A percentile compares a stretch with the other conserved stretches of the same genome.
Evolutionary conservation across 2,329 filamentous ascomycete species (phyloP).

Genomic region (Fusarium xyrophilum): DNA sequence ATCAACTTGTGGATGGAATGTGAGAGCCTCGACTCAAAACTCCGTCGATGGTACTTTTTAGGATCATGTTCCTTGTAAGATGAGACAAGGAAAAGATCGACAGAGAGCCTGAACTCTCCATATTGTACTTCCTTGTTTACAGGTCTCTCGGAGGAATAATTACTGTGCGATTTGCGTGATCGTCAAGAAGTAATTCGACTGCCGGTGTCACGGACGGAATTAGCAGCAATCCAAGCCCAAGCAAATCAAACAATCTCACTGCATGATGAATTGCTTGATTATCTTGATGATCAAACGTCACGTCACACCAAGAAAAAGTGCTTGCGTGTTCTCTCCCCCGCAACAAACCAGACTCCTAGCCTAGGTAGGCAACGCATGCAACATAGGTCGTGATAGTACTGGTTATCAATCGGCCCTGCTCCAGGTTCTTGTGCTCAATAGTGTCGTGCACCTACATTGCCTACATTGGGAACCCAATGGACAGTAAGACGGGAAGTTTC

Average conservation of each 20-base stretch:
- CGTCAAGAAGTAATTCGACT: slow-evolving; percentile 11
- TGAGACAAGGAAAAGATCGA: slow-evolving; percentile 14
- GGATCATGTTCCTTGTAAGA: neutral
- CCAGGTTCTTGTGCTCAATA: slow-evolving; percentile 12
- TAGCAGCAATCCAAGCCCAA: neutral
- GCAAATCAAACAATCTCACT: neutral
- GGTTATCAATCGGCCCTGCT: slow-evolving; percentile 30
- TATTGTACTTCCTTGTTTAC: neutral
- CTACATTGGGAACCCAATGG: slow-evolving; percentile 14
- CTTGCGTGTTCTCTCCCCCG: slow-evolving; percentile 10
- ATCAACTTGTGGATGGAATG: slow-evolving; percentile 2
- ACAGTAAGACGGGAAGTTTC: slow-evolving; percentile 29
- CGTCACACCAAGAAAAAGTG: neutral
- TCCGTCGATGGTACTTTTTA: neutral
- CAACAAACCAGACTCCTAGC: neutral
- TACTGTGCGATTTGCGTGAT: slow-evolving; percentile 23
- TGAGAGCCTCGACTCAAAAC: neutral
- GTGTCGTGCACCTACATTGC: slow-evolving; percentile 9
- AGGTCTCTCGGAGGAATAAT: slow-evolving; percentile 17
- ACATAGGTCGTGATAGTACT: slow-evolving; percentile 3
- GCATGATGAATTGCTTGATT: slow-evolving; percentile 10
- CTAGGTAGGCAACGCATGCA: neutral
- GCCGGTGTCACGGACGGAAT: slow-evolving; percentile 11
- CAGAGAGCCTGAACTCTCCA: slow-evolving; percentile 2
- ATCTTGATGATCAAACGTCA: slow-evolving; percentile 30